These are phyloP conservation scores for Elsinoe arachidis DNA, from an alignment of 2,329 filamentous ascomycete species.

Conservation along the genomic window DNA sequence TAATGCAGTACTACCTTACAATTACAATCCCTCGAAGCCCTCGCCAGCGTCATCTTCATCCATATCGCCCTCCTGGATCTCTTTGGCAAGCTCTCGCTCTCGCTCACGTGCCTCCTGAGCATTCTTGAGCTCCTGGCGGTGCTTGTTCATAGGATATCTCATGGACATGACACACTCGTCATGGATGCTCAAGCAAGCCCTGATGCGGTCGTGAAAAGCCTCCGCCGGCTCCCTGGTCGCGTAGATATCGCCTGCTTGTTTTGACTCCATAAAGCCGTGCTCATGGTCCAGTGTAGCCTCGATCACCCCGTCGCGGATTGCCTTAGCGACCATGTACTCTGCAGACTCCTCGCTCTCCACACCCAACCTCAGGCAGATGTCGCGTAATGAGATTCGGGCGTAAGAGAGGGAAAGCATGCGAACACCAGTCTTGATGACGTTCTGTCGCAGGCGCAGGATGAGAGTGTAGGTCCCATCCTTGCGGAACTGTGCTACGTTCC, in stretches of 20 bases:
- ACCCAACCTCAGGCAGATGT: slow-evolving; percentile 92
- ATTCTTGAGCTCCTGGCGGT: slow-evolving; percentile 92
- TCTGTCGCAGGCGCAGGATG: slow-evolving; percentile 88
- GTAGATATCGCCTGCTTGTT: slow-evolving; percentile 92
- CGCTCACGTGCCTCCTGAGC: slow-evolving; percentile 96
- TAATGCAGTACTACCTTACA: not conserved
- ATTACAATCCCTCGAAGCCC: slow-evolving; percentile 91
- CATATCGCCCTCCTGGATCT: slow-evolving; percentile 95
- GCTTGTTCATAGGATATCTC: slow-evolving; percentile 99
- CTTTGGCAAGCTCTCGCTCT: slow-evolving; percentile 94
- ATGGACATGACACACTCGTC: slow-evolving; percentile 99
- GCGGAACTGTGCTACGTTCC: slow-evolving; percentile 76
- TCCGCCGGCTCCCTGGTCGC: slow-evolving; percentile 91
- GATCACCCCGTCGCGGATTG: slow-evolving; percentile 93
- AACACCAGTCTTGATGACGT: slow-evolving; percentile 98
- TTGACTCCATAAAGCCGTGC: slow-evolving; percentile 96
- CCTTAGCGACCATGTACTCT: slow-evolving; percentile 98
- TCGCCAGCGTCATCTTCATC: slow-evolving; percentile 86
- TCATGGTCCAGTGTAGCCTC: slow-evolving; percentile 92
- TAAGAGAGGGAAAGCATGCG: slow-evolving; percentile 99
- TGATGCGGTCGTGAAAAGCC: slow-evolving; percentile 94
- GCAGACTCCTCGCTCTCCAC: slow-evolving; percentile 94
- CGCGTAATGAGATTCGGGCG: slow-evolving; percentile 89
- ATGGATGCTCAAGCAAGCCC: slow-evolving; percentile 80
- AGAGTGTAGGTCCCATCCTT: slow-evolving; percentile 92